phyloP scores from a whole-genome alignment of 257 asterid species.

The Nicotiana tabacum region DNA sequence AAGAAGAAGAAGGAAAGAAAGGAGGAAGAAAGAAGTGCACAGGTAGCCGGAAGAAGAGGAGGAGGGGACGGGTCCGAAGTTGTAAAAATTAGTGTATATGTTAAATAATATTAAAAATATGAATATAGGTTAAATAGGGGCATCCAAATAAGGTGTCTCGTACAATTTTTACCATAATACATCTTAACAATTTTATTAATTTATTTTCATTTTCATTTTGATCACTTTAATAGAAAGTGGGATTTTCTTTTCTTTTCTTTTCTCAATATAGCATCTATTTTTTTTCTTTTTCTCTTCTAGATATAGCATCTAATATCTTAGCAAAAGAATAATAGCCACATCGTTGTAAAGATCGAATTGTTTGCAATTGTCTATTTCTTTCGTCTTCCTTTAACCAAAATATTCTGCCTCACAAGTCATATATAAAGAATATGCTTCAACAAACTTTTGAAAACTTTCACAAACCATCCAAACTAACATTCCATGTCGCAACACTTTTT shows the following conservation, averaged over 20 bases:
- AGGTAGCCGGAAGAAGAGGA: too few species aligned
- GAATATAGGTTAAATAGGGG: too few species aligned
- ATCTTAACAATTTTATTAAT: neutral
- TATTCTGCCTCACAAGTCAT: neutral
- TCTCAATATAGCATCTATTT: neutral
- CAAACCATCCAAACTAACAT: constrained; percentile 11
- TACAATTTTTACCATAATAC: too few species aligned
- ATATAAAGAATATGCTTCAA: neutral
- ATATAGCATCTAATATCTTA: neutral
- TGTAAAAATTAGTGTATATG: too few species aligned
- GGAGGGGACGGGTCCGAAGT: too few species aligned
- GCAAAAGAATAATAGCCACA: constrained; percentile 2
- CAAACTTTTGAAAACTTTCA: neutral
- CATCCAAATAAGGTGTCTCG: fast-evolving
- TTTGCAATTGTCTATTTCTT: neutral
- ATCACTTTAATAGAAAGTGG: neutral
- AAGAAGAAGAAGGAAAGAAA: too few species aligned
- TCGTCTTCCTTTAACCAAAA: constrained; percentile 5
- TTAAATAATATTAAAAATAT: too few species aligned
- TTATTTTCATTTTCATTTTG: neutral
- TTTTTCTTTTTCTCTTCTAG: neutral
- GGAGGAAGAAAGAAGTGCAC: too few species aligned
- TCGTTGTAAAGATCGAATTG: neutral
- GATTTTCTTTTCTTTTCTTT: neutral
- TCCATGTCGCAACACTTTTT: neutral